phyloP scores from a whole-genome alignment of 495 filamentous ascomycete species.

The Penicillium pancosmium region DNA sequence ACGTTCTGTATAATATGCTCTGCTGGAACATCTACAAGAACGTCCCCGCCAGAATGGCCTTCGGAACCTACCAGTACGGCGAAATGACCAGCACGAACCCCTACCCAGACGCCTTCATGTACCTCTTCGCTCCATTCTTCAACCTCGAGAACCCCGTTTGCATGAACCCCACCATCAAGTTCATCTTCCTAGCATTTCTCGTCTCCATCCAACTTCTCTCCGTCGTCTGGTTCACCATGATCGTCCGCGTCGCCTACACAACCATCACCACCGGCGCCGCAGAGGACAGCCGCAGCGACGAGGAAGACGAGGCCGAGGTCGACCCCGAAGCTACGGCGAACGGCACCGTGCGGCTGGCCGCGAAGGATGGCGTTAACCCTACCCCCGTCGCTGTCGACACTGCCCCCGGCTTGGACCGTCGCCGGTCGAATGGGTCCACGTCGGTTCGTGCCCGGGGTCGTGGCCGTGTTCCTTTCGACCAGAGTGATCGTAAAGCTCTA shows the following conservation, averaged over 20 bases:
- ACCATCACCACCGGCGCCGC: conserved; percentile 77
- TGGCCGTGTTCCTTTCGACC: conserved; percentile 61
- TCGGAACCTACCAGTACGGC: conserved; percentile 70
- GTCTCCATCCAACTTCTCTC: conserved; percentile 78
- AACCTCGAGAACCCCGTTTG: conserved; percentile 72
- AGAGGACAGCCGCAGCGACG: conserved; percentile 86
- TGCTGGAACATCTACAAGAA: conserved; percentile 82
- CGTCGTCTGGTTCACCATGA: conserved; percentile 89
- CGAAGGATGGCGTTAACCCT: conserved; percentile 32
- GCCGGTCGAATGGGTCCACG: conserved; percentile 38
- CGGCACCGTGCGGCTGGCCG: conserved; percentile 35
- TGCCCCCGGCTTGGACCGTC: conserved; percentile 49
- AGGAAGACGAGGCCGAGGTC: conserved; percentile 71
- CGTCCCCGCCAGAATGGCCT: conserved; percentile 59
- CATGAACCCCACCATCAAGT: conserved; percentile 71
- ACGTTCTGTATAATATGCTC: conserved; percentile 75
- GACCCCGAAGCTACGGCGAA: conserved; percentile 41
- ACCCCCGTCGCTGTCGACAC: conserved; percentile 31
- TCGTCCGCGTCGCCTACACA: conserved; percentile 73
- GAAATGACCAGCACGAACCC: conserved; percentile 57
- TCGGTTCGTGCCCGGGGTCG: conserved; percentile 39
- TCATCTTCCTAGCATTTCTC: conserved; percentile 73
- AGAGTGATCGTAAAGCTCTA: conserved; percentile 73
- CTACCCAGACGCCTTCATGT: conserved; percentile 56
- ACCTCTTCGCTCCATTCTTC: conserved; percentile 71